phyloP scores from a whole-genome alignment of 257 asterid species.

The Jacaranda mimosifolia region DNA sequence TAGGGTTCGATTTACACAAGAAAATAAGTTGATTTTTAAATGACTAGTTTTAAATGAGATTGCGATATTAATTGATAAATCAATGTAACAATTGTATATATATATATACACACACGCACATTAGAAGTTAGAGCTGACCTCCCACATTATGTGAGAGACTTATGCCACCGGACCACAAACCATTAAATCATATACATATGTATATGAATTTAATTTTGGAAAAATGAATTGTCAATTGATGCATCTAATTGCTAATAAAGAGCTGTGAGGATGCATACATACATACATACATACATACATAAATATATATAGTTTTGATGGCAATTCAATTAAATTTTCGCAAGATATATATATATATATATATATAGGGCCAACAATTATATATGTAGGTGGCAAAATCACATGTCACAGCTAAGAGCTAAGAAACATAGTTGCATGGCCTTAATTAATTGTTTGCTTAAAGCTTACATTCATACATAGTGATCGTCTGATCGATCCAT shows the following conservation, averaged over 20 bases:
- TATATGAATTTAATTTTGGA: background rate
- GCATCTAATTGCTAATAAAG: background rate
- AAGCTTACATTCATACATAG: slow-evolving; percentile 2
- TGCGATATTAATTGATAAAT: background rate
- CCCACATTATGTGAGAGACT: no score
- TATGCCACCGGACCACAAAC: no score
- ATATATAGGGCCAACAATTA: slow-evolving; percentile 26
- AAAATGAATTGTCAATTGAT: background rate
- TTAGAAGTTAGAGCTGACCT: no score
- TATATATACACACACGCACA: no score
- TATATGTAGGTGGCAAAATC: slow-evolving; percentile 39
- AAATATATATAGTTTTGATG: background rate
- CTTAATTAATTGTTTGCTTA: slow-evolving; percentile 21
- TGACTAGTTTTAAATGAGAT: no score
- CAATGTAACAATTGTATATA: background rate
- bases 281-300: no score
- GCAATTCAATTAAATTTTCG: background rate
- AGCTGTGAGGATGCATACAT: no score
- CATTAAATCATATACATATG: no score
- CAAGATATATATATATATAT: background rate
- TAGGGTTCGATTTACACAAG: no score
- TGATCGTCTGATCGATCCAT: slow-evolving; percentile 9
- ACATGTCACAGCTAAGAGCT: slow-evolving; percentile 44
- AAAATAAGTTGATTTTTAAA: no score
- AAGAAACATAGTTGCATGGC: slow-evolving; percentile 32